phyloP scores from a whole-genome alignment of 805 yeast genomes.

The Candida yuanshanica region DNA sequence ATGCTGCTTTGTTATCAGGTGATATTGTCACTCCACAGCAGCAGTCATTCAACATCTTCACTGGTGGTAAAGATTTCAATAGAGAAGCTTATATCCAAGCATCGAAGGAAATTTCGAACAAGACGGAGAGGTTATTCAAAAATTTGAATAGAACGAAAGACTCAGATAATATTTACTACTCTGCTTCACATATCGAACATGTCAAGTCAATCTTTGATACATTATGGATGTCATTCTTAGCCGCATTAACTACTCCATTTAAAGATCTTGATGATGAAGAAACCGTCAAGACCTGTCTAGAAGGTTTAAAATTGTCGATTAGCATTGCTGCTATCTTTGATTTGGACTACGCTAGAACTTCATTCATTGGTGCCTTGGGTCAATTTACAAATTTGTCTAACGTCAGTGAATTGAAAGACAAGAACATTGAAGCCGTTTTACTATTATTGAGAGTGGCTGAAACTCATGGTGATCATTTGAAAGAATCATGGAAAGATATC shows the following conservation, averaged over 20 bases:
- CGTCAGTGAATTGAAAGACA: conserved; percentile 66
- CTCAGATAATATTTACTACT: conserved; percentile 53
- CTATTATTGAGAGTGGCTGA: conserved; percentile 72
- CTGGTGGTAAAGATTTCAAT: conserved; percentile 61
- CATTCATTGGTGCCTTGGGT: conserved; percentile 84
- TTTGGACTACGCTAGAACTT: conserved; percentile 75
- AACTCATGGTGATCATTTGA: conserved; percentile 69
- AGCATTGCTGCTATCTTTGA: conserved; percentile 81
- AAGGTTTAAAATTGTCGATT: conserved; percentile 79
- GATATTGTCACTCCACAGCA: conserved; percentile 35
- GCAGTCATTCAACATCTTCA: conserved; percentile 48
- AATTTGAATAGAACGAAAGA: conserved; percentile 47
- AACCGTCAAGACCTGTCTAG: conserved; percentile 63
- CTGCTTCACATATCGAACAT: conserved; percentile 84
- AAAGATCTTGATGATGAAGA: conserved; percentile 79
- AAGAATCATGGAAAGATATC: conserved; percentile 79
- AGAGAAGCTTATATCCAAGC: conserved; percentile 89
- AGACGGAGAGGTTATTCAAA: conserved; percentile 80
- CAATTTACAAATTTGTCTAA: conserved; percentile 82
- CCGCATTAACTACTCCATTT: conserved; percentile 91
- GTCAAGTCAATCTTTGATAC: conserved; percentile 91
- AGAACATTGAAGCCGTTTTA: conserved; percentile 77
- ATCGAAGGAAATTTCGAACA: conserved; percentile 83
- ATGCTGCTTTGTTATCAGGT: conserved; percentile 77
- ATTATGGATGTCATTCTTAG: conserved; percentile 94